These are phyloP conservation scores for Cucumis melo DNA, from an alignment of 306 rosid genomes.

Conservation along the genomic window DNA sequence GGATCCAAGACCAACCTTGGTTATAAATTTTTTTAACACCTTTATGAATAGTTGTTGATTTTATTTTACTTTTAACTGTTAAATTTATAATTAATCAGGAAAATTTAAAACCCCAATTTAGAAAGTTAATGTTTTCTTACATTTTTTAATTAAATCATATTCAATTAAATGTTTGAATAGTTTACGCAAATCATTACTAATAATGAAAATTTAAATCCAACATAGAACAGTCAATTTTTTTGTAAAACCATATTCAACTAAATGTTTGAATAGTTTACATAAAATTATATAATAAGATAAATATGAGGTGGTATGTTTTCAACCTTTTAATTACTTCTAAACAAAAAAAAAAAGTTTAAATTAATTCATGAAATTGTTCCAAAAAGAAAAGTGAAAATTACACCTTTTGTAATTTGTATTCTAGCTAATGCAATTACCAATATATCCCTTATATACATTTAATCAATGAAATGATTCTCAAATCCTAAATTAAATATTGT, in stretches of 20 bases:
- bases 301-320: background rate
- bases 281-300: background rate
- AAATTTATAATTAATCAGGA: no score
- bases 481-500: background rate
- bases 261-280: background rate
- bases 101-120: no score
- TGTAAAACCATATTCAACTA: background rate
- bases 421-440: background rate
- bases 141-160: no score
- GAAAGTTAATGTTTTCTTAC: no score
- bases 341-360: background rate
- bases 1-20: constrained; percentile 34
- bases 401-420: background rate
- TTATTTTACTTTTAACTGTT: background rate
- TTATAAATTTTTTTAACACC: background rate
- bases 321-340: background rate
- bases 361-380: background rate
- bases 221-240: background rate
- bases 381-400: background rate
- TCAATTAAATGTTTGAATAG: no score
- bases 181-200: background rate
- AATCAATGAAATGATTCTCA: no score
- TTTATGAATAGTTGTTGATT: background rate
- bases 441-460: background rate
- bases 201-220: background rate